Base-by-base conservation (phyloP, 768 basidiomycete genomes). In the Rhizopogon vinicolor region DNA sequence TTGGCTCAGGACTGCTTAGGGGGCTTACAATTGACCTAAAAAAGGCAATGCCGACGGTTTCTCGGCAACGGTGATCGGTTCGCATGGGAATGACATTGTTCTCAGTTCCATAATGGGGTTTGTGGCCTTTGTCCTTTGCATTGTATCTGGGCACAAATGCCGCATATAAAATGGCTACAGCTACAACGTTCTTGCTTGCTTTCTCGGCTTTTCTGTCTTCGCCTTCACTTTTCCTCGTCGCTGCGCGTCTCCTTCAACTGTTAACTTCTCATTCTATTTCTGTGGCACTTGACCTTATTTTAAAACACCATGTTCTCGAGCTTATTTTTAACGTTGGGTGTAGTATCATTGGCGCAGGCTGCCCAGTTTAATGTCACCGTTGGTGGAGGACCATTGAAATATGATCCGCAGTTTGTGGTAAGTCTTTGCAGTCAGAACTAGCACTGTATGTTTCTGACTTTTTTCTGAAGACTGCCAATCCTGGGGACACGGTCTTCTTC, bases 401-500 rank as follows among this genome's bases (percentile, higher is more conserved):
- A 48, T 40, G 43, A 57, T 39, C 58, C 58, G 2, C 31, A 57
- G 42, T 62, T 25, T 42, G 61, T 71, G 41, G 72, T 72, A 51
- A 31, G 71, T 65, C 12, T 35, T 18, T 44, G 5, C 9, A 37
- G 35, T 49, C 48, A 9, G 18, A 22, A 43, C 31, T 40, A 4
- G 52, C 9, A 1, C 19, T 52, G 5, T 14, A 9, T 2, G 28
- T 25, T 22, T 4, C 35, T 49, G 19, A 49, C 33, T 13, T 8
- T 22, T 1, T 22, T 3, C 18, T 37, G 14, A 40, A 83, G 82
- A 77, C 63, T 55, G 83, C 77, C 10, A 66, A 63, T 29, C 51
- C 67, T 9, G 81, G 81, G 28, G 83, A 85, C 58, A 62, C 63
- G 5, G 69, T 84, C 29, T 49, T 64, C 41, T 85, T 85, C 62